Evolutionary conservation across 441 rosid species (phyloP).

Genomic region (Arabidopsis hybrid): DNA sequence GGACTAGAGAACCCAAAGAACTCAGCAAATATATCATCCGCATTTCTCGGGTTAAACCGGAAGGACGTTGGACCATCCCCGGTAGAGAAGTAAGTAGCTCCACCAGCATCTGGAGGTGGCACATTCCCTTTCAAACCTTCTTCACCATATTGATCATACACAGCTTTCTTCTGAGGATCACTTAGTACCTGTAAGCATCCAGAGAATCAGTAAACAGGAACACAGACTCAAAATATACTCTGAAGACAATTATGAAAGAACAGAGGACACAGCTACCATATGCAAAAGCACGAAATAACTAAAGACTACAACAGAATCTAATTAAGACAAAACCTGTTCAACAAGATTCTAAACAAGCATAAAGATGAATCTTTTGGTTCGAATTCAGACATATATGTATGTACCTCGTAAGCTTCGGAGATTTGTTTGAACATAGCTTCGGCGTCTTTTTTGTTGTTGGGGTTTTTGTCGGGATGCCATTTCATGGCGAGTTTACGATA

Average conservation of each 20-base stretch:
- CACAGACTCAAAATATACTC: too few relatives aligned
- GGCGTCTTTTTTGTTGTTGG: slow-evolving; percentile 79
- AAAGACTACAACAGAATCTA: too few relatives aligned
- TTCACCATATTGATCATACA: slow-evolving; percentile 89
- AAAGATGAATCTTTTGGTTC: too few relatives aligned
- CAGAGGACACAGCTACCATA: too few relatives aligned
- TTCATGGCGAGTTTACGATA: slow-evolving; percentile 93
- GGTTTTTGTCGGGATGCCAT: slow-evolving; percentile 97
- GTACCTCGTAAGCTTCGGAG: slow-evolving; percentile 91
- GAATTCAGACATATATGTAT: too few relatives aligned
- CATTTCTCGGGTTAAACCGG: slow-evolving; percentile 65
- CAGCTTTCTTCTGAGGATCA: slow-evolving; percentile 80
- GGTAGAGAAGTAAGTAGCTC: slow-evolving; percentile 59
- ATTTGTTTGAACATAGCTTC: slow-evolving; percentile 91
- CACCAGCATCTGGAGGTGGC: slow-evolving; percentile 70
- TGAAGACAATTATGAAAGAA: too few relatives aligned
- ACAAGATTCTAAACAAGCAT: too few relatives aligned
- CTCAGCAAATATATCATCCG: slow-evolving; percentile 75
- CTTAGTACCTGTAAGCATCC: slow-evolving; percentile 65
- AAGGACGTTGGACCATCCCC: slow-evolving; percentile 66
- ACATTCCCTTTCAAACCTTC: slow-evolving; percentile 82
- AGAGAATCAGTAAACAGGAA: background rate
- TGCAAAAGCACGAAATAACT: too few relatives aligned
- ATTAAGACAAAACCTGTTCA: too few relatives aligned
- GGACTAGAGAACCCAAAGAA: slow-evolving; percentile 73